These are phyloP conservation scores for Gossypium sturtianum DNA, from an alignment of 345 rosid species.

Conservation along the genomic window DNA sequence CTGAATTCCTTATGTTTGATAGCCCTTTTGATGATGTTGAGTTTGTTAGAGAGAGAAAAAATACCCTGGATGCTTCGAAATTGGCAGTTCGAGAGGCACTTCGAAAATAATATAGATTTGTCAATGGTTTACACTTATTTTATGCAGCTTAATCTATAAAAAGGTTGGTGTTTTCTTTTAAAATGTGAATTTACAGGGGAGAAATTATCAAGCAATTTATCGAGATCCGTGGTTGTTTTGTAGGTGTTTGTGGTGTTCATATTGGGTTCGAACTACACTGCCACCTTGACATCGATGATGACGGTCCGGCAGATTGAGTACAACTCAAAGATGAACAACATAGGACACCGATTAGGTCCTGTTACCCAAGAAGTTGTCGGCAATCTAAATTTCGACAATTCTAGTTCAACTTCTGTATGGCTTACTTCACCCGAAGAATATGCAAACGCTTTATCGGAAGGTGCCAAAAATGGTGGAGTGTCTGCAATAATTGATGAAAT, in stretches of 20 bases:
- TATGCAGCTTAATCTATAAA: background rate
- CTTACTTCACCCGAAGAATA: background rate
- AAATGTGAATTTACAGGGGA: conserved; percentile 16
- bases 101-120: background rate
- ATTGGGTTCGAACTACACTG: conserved; percentile 36
- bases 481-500: conserved; percentile 32
- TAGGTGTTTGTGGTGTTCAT: conserved; percentile 42
- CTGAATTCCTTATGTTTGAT: too few relatives aligned
- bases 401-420: background rate
- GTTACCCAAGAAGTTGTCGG: background rate
- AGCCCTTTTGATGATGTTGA: too few relatives aligned
- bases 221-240: conserved; percentile 30
- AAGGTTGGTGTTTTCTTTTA: background rate
- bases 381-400: background rate
- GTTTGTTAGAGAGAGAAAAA: too few relatives aligned
- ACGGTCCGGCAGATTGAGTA: conserved; percentile 26
- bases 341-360: conserved; percentile 16
- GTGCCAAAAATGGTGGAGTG: conserved; percentile 21
- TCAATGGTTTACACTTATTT: too few relatives aligned
- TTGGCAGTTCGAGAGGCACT: too few relatives aligned
- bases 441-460: conserved; percentile 16
- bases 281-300: conserved; percentile 35
- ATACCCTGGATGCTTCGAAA: too few relatives aligned
- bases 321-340: background rate
- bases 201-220: conserved; percentile 30